Base-by-base conservation (phyloP, 805 yeast genomes). In the Pichia californica region DNA sequence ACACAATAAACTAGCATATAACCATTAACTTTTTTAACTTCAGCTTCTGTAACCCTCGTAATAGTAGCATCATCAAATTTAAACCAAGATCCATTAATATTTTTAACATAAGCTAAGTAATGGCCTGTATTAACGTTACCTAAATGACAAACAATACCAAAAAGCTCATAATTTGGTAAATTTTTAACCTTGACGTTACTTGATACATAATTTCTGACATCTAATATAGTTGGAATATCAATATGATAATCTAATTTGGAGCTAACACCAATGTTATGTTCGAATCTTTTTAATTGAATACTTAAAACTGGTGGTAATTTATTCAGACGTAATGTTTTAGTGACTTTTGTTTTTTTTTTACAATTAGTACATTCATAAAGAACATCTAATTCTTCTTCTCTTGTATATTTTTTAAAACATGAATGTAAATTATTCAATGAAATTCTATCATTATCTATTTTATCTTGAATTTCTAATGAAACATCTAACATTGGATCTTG, bases 51-150 rank as follows among this genome's bases (percentile, higher is more conserved):
- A 10, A 88, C 73, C 43, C 77, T 61, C 2, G 88, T 76, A 13
- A 93, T 83, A 54, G 81, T 78, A 15, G 93, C 79, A 65, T 93
- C 99, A 58, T 93, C 96, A 59, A 88, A 89, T 59, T 78, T 81
- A 59, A 83, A 83, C 99, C 99, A 93, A 54, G 75, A 71, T 3
- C 88, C 84, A 33, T 76, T 74, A n/a, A 76, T 68, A 43, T 71
- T 76, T 58, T 89, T 91, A 48, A 86, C 75, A 54, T 81, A 72
- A 15, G 93, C 82, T 13, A 89, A 74, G 60, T 93, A 93, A 62
- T 93, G 99, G 10, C 99, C 99, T 2, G 97, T 93, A 59, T 88
- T 88, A 7, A 91, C 93, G 16, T 91, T 81, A 1, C 99, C 99
- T 28, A 79, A 80, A 61, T 93, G 99, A 54, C 88, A 79, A 9